A percentile compares a stretch with the other conserved stretches of the same genome.
These are phyloP conservation scores for Aspergillus panamensis DNA, from an alignment of 495 filamentous ascomycete genomes.

Conservation along the genomic window DNA sequence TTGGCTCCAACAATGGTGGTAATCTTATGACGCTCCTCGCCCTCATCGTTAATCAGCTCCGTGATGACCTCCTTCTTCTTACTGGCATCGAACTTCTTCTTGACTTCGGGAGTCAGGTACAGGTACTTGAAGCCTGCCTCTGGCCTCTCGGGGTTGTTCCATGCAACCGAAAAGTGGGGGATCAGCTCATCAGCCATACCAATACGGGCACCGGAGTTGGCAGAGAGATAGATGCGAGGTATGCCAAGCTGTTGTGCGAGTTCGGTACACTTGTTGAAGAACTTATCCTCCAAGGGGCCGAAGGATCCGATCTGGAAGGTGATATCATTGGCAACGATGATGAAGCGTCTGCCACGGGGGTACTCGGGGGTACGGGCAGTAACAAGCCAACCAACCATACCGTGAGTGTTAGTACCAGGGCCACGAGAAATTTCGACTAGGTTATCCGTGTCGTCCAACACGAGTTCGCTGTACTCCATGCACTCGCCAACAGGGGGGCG, in stretches of 20 bases:
- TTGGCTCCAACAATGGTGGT: slow-evolving; percentile 91
- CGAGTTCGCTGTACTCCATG: slow-evolving; percentile 91
- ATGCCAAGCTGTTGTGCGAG: slow-evolving; percentile 89
- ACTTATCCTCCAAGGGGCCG: slow-evolving; percentile 91
- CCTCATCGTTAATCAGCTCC: slow-evolving; percentile 77
- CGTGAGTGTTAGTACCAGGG: slow-evolving; percentile 88
- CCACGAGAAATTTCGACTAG: slow-evolving; percentile 89
- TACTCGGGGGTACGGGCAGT: slow-evolving; percentile 98
- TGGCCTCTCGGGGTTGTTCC: slow-evolving; percentile 81
- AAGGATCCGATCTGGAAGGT: slow-evolving; percentile 99
- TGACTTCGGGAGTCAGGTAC: slow-evolving; percentile 85
- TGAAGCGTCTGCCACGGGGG: slow-evolving; percentile 82
- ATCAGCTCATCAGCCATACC: slow-evolving; percentile 96
- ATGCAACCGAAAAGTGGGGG: slow-evolving; percentile 92
- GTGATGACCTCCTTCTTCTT: slow-evolving; percentile 82
- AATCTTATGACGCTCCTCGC: slow-evolving; percentile 90
- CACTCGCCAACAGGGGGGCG: slow-evolving; percentile 84
- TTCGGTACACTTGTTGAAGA: slow-evolving; percentile 99
- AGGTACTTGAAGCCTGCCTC: slow-evolving; percentile 97
- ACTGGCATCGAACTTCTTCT: slow-evolving; percentile 83
- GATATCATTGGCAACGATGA: slow-evolving; percentile 98
- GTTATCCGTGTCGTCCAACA: slow-evolving; percentile 90
- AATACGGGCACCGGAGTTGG: slow-evolving; percentile 98
- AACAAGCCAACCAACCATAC: slow-evolving; percentile 98
- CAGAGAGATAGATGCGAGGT: slow-evolving; percentile 94